phyloP scores from a whole-genome alignment of 2,329 filamentous ascomycete species.

The Beauveria varroae region DNA sequence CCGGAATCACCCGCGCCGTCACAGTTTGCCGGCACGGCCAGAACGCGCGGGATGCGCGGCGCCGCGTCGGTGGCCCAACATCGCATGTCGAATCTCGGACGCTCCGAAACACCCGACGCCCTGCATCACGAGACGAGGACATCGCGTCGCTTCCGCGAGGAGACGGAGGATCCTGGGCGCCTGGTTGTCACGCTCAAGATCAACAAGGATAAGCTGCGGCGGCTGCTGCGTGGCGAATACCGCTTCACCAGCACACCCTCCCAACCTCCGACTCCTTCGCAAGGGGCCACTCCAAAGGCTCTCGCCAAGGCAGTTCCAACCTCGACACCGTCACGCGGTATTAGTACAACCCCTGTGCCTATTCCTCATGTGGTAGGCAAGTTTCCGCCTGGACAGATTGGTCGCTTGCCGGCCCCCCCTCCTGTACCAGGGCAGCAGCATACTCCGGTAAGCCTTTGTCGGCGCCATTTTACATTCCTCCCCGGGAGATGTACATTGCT shows the following conservation, averaged over 20 bases:
- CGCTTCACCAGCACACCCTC: constrained; percentile 30
- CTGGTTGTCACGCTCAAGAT: constrained; percentile 71
- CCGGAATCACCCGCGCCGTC: constrained; percentile 79
- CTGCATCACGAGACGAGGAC: constrained; percentile 64
- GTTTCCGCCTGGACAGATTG: constrained; percentile 48
- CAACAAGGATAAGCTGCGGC: constrained; percentile 61
- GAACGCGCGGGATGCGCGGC: constrained; percentile 82
- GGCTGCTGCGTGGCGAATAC: constrained; percentile 50
- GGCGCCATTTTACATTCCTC: too few relatives aligned
- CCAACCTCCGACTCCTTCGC: constrained; percentile 28
- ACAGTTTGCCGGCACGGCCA: constrained; percentile 67
- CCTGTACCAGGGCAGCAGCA: constrained; percentile 47
- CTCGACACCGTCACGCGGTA: constrained; percentile 29
- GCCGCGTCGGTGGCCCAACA: constrained; percentile 82
- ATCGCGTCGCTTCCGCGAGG: constrained; percentile 62
- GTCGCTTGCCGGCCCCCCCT: constrained; percentile 61
- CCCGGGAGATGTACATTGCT: not conserved
- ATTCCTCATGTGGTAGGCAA: constrained; percentile 20
- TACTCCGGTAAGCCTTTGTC: constrained; percentile 49
- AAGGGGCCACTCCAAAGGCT: constrained; percentile 24
- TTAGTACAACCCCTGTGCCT: constrained; percentile 26
- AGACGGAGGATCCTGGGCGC: constrained; percentile 66
- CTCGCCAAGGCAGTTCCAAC: constrained; percentile 24
- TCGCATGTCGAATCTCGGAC: constrained; percentile 72
- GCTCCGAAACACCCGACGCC: constrained; percentile 85